A percentile compares a stretch with the other conserved stretches of the same genome.
phyloP scores from a whole-genome alignment of 257 asterid genomes.

The Penstemon newberryi region DNA sequence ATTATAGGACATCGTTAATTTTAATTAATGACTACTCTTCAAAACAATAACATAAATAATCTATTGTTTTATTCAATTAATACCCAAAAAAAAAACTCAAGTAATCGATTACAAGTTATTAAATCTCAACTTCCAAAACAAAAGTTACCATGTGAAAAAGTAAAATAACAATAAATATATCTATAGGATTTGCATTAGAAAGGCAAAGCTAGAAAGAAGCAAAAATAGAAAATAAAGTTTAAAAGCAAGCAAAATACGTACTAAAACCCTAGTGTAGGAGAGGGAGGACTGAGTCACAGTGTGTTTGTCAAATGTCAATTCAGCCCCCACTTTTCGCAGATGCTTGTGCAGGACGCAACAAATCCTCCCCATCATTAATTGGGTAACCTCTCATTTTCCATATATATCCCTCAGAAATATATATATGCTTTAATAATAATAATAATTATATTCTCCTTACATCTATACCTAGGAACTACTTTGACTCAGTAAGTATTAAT shows the following conservation, averaged over 20 bases:
- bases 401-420: too few species aligned
- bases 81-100: too few species aligned
- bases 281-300: background rate
- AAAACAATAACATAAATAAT: too few species aligned
- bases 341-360: constrained; percentile 48
- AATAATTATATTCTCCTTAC: background rate
- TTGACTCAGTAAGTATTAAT: constrained; percentile 31
- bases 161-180: too few species aligned
- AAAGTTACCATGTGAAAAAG: too few species aligned
- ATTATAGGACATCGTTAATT: too few species aligned
- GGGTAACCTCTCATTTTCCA: too few species aligned
- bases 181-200: constrained; percentile 25
- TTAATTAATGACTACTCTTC: too few species aligned
- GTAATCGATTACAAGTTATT: too few species aligned
- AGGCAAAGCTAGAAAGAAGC: constrained; percentile 29
- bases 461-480: constrained; percentile 29
- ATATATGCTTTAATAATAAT: too few species aligned
- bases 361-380: constrained; percentile 15
- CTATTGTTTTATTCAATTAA: too few species aligned
- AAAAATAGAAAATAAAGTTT: constrained; percentile 26
- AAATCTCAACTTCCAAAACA: too few species aligned
- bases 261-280: constrained; percentile 30
- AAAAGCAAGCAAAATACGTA: constrained; percentile 30
- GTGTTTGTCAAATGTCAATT: constrained; percentile 40
- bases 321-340: constrained; percentile 14